These are phyloP conservation scores for Tillandsia fasciculata DNA, from an alignment of 176 grass and related monocot species.

Conservation along the genomic window DNA sequence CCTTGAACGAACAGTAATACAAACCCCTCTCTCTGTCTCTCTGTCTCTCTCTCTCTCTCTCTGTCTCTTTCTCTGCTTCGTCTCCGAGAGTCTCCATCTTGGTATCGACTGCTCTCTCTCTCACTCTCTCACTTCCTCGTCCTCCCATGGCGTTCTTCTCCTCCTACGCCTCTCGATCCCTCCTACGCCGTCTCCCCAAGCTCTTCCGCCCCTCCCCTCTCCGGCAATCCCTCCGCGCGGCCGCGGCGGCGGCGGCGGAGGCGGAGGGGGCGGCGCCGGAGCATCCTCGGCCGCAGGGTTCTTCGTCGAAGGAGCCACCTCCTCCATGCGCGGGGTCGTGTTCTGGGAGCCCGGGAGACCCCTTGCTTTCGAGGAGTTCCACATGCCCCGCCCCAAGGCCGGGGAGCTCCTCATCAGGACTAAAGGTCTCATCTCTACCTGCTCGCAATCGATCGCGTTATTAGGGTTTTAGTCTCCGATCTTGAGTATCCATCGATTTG, in stretches of 20 bases:
- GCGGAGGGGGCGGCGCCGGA: no score
- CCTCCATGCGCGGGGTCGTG: constrained; percentile 72
- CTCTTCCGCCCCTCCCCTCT: not conserved
- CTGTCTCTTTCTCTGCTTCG: not conserved
- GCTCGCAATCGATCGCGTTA: not conserved
- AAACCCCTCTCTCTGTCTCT: no score
- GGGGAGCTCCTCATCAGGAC: constrained; percentile 92
- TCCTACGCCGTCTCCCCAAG: constrained; percentile 33
- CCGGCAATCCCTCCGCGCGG: constrained; percentile 30
- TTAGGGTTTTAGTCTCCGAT: not conserved
- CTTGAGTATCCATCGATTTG: not conserved
- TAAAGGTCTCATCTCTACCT: constrained; percentile 35
- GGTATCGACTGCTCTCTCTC: not conserved
- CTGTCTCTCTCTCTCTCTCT: no score
- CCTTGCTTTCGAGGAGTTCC: constrained; percentile 81
- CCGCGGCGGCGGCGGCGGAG: constrained; percentile 7
- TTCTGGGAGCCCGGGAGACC: constrained; percentile 97
- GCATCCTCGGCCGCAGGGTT: constrained; percentile 32
- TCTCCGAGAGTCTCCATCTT: not conserved
- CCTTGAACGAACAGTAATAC: no score
- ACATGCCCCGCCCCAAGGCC: constrained; percentile 86
- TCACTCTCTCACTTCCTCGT: not conserved
- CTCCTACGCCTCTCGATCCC: constrained; percentile 25
- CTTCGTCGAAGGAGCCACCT: constrained; percentile 61
- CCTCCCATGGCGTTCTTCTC: constrained; percentile 37